Evolutionary conservation across 2,329 filamentous ascomycete species (phyloP), one percentile per base, ranked within the genome.

Genomic region (Venturia aucupariae): DNA sequence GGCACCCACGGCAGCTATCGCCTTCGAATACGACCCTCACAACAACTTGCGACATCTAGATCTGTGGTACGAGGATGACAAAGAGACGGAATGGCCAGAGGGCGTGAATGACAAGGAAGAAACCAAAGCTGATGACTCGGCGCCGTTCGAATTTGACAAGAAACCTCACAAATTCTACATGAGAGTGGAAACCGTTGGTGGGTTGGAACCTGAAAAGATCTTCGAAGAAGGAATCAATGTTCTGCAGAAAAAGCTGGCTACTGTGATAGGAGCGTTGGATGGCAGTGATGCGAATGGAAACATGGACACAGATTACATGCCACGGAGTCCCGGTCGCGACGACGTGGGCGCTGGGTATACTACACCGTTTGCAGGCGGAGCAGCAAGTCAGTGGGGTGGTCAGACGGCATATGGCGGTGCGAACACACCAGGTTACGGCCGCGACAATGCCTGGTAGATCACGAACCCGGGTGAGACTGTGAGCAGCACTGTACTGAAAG

Each of bases 11-110:
- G 84, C 92, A 48, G 94, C 94, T 3, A 87, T 99, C 48, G 92
- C 91, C 30, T 99, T 99, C 74, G 94, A 99, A 77, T 99, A 99
- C 76, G 94, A 99, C 75, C 94, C 94, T 66, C 90, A 95, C 76
- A 99, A 99, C 79, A 97, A 96, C 78, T 80, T 99, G 68, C 85
- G 88, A 69, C 94, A 99, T 77, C 82, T 94, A 64, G 90, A 96
- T 72, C 86, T 96, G 76, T 99, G 94, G 94, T 97, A 91, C 74
- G 94, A 99, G 80, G 84, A 88, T 69, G 89, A 95, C 76, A 78
- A 90, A 1, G 82, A 84, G 66, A 84, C 86, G 71, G 93, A 97
- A 81, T 97, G 92, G 92, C 92, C 92, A 69, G 88, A 87, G 77
- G 90, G 84, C 73, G 86, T 89, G 77, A 92, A 92, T 71, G 87